These are phyloP conservation scores for Ascoidea tarda DNA, from an alignment of 805 yeast species.

Conservation along the genomic window DNA sequence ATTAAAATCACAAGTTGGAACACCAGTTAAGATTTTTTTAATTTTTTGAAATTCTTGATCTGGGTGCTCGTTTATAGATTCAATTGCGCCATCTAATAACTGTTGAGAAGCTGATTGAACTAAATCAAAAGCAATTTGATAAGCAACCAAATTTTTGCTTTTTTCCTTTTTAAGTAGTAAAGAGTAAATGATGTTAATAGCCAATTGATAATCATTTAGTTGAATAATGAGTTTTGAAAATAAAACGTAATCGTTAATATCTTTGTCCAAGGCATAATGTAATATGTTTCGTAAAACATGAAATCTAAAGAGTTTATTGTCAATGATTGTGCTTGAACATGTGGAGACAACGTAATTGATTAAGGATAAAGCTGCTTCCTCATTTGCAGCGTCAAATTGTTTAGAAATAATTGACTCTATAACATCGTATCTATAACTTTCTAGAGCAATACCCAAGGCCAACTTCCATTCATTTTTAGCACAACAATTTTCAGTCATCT, in stretches of 20 bases:
- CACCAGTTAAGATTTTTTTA: constrained; percentile 68
- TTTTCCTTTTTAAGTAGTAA: constrained; percentile 44
- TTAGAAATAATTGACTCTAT: constrained; percentile 42
- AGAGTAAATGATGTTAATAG: constrained; percentile 20
- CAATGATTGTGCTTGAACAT: constrained; percentile 48
- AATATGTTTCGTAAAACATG: constrained; percentile 51
- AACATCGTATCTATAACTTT: constrained; percentile 75
- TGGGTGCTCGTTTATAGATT: constrained; percentile 14
- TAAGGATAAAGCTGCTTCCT: constrained; percentile 38
- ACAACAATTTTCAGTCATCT: constrained; percentile 75
- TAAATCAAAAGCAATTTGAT: constrained; percentile 90
- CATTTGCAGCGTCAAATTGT: constrained; percentile 24
- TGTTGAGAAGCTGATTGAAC: constrained; percentile 89
- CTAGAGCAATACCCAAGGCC: constrained; percentile 85
- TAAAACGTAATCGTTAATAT: constrained; percentile 67
- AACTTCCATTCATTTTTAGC: constrained; percentile 55
- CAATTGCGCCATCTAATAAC: constrained; percentile 44
- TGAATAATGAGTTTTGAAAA: constrained; percentile 80
- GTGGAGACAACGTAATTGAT: constrained; percentile 66
- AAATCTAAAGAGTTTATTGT: constrained; percentile 51
- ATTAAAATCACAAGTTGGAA: constrained; percentile 87
- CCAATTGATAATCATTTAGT: constrained; percentile 62
- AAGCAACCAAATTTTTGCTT: constrained; percentile 45
- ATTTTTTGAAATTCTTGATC: constrained; percentile 27
- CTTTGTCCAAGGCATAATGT: constrained; percentile 38